phyloP scores from a whole-genome alignment of 2,329 filamentous ascomycete genomes.

The Myriangium duriaei region DNA sequence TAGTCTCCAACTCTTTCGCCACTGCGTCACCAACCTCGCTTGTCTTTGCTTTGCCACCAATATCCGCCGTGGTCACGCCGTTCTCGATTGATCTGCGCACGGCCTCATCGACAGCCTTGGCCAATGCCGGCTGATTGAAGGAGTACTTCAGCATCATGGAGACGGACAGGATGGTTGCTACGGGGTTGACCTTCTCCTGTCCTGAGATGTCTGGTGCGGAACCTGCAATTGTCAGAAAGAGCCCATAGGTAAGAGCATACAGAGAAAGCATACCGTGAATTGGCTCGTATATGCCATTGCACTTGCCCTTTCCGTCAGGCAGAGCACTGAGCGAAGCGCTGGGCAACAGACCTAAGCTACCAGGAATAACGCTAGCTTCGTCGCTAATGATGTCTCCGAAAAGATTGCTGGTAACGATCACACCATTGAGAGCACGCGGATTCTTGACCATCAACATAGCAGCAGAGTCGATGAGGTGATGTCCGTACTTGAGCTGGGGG shows the following conservation, averaged over 20 bases:
- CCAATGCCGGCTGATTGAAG: slow-evolving; percentile 63
- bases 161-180: slow-evolving; percentile 81
- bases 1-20: slow-evolving; percentile 56
- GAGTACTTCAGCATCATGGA: slow-evolving; percentile 97
- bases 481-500: slow-evolving; percentile 68
- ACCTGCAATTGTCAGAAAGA: slow-evolving; percentile 33
- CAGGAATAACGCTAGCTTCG: slow-evolving; percentile 88
- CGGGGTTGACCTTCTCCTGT: slow-evolving; percentile 80
- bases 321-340: slow-evolving; percentile 78
- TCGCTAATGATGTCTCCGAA: slow-evolving; percentile 95
- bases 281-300: slow-evolving; percentile 94
- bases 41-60: slow-evolving; percentile 66
- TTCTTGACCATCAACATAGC: slow-evolving; percentile 98
- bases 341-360: slow-evolving; percentile 75
- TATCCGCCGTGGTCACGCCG: slow-evolving; percentile 69
- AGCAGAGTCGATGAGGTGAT: slow-evolving; percentile 91
- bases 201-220: slow-evolving; percentile 90
- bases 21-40: slow-evolving; percentile 73
- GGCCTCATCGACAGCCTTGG: slow-evolving; percentile 66
- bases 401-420: slow-evolving; percentile 85
- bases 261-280: slow-evolving; percentile 62
- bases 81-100: slow-evolving; percentile 69
- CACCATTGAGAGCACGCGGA: slow-evolving; percentile 72
- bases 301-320: slow-evolving; percentile 69
- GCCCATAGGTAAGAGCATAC: slow-evolving; percentile 4